Percentiles rank a stretch among this genome's conserved stretches.
phyloP scores from a whole-genome alignment of 257 asterid genomes.

The Gentiana dahurica region DNA sequence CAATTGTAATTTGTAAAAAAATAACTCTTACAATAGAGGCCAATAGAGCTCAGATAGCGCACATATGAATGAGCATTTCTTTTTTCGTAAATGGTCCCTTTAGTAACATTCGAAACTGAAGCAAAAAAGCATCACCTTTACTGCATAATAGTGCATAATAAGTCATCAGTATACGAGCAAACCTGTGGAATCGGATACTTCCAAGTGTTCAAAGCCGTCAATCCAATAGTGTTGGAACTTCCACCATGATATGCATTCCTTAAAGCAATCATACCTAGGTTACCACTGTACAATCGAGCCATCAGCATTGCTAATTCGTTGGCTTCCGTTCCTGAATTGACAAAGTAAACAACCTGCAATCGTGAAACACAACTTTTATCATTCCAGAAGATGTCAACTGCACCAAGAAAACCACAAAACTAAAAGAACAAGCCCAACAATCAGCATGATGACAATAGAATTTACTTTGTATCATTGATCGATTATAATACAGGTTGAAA shows the following conservation, averaged over 20 bases:
- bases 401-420: background rate
- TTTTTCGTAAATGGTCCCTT: too few relatives aligned
- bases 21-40: too few relatives aligned
- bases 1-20: too few relatives aligned
- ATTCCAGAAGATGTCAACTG: background rate
- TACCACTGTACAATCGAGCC: constrained; percentile 86
- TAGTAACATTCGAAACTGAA: too few relatives aligned
- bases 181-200: constrained; percentile 97
- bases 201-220: constrained; percentile 89
- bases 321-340: constrained; percentile 96
- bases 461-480: too few relatives aligned
- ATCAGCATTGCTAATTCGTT: constrained; percentile 89
- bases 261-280: constrained; percentile 74
- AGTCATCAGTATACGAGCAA: background rate
- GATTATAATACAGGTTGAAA: too few relatives aligned
- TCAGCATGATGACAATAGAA: too few relatives aligned
- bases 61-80: too few relatives aligned
- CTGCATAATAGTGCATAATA: too few relatives aligned
- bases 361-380: background rate
- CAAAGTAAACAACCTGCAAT: constrained; percentile 82
- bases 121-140: too few relatives aligned
- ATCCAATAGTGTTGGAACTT: constrained; percentile 75
- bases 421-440: background rate
- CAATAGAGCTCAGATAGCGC: too few relatives aligned
- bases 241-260: constrained; percentile 99